These are phyloP conservation scores for Ambrosia trifida DNA, from an alignment of 129 eudicot genomes.

Conservation along the genomic window DNA sequence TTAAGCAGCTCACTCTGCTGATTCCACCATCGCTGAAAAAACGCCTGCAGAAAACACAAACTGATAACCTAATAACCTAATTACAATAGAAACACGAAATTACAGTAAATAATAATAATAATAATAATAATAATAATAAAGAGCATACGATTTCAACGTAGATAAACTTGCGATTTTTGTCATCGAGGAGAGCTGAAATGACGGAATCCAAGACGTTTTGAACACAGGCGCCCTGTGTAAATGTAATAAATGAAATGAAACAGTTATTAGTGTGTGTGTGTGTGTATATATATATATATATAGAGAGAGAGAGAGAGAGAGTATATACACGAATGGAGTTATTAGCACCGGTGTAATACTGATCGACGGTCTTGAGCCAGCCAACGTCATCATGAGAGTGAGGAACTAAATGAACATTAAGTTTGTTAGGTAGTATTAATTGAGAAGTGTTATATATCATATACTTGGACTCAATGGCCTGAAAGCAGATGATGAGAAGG, in stretches of 20 bases:
- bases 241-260: conserved; percentile 17
- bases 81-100: neutral
- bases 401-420: conserved; percentile 64
- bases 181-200: conserved; percentile 77
- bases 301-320: neutral
- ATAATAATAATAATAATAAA: neutral
- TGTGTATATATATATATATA: neutral
- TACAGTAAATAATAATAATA: neutral
- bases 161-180: conserved; percentile 84
- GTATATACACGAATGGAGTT: conserved; percentile 64
- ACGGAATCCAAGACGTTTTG: conserved; percentile 95
- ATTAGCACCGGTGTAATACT: conserved; percentile 71
- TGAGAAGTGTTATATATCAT: conserved; percentile 48
- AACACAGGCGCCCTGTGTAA: conserved; percentile 83
- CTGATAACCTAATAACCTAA: neutral
- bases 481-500: conserved; percentile 17
- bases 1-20: conserved; percentile 80
- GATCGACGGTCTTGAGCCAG: conserved; percentile 70
- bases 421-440: conserved; percentile 32
- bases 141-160: conserved; percentile 80
- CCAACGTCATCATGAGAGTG: conserved; percentile 64
- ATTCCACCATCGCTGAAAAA: conserved; percentile 98
- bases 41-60: conserved; percentile 47
- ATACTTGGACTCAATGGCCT: conserved; percentile 34
- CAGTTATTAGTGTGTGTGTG: neutral